Base-by-base conservation (phyloP, 73 alveolate species). In the Effrenium voratum region DNA sequence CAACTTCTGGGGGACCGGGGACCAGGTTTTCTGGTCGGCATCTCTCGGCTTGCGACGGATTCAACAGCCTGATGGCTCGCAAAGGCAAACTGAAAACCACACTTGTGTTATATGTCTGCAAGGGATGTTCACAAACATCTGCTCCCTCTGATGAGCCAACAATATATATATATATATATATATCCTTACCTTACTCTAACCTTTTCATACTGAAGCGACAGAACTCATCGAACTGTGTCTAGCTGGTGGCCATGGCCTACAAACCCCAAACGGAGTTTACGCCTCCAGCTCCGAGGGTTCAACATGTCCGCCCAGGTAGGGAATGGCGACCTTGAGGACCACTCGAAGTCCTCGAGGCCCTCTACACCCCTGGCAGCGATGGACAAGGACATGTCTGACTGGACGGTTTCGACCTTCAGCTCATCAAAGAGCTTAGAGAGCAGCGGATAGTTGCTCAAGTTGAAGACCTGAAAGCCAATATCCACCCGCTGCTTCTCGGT, bases 401-500 rank as follows among this genome's bases (percentile, higher is more conserved):
- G 95, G 52, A 87, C 63, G 3, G 95, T 87, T 1, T 87, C 95
- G 30, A 87, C 95, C 19, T 68, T 84, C 41, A 87, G 95, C 70
- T 87, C 95, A 70, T 87, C 95, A n/a, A 87, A 87, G n/a, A 87
- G 84, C 95, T 87, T 87, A 13, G 95, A 87, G 12, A 87, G 95
- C 95, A 87, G 43, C 10, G 95, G 95, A 38, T 87, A 87, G 50
- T 87, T 87, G 85, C 95, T 87, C 50, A 87, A 66, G 95, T 87
- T 87, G 77, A 87, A 87, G 79, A 87, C 95, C 50, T 87, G 95
- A 55, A 87, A 87, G 72, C 95, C 95, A 49, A 87, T 87, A 49
- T 87, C 95, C 36, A 87, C 40, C 50, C 95, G 40, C 41, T 87
- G 95, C 95, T 60, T 63, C 68, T 43, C 85, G 50, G 95, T 60